Base-by-base conservation (phyloP, 441 rosid species). In the Arabidopsis lyrata region DNA sequence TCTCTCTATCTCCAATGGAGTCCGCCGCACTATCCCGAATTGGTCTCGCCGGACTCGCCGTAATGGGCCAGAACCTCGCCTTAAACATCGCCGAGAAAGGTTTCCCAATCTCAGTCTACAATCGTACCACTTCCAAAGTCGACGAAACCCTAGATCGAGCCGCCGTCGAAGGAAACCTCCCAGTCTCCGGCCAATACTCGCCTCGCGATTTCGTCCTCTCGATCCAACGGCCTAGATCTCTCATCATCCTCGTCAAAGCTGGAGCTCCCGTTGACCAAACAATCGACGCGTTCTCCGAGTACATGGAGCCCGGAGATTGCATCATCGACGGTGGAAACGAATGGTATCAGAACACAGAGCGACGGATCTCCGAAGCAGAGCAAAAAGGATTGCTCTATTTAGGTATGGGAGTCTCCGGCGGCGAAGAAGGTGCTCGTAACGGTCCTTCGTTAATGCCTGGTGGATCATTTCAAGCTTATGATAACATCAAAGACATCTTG, bases 361-460 rank as follows among this genome's bases (percentile, higher is more conserved):
- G 98, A n/a, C 83, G 97, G 11, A 88, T 94, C 78, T 44, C 80
- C 0, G 92, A 94, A 52, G 96, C 81, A 14, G 55, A 77, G 50
- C 47, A 79, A 6, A 85, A 81, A 66, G 95, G 95, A 2, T 53
- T 91, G 20, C 86, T 90, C 27, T 94, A 94, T 75, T 81, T 94
- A 57, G 97, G 97, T 2, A 94, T 94, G 99, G 99, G 97, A 36
- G 99, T 92, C 38, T 90, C 97, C 16, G 97, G 99, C 5, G 97
- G 97, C 27, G 97, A 94, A 72, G 97, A 94, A 42, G 99, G 99
- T 7, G 99, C 99, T 3, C 86, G 99, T 14, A 48, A 86, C 9
- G 99, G 99, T 11, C 99, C 99, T 0, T 94, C 99, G 5, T 66
- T 94, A 16, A 94, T 94, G 99, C 99, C 99, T 0, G 99, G 99